Percentiles rank a stretch among this genome's conserved stretches.
Conservation (phyloP, 768 basidiomycete genomes). For the Kwoniella newhampshirensis region DNA sequence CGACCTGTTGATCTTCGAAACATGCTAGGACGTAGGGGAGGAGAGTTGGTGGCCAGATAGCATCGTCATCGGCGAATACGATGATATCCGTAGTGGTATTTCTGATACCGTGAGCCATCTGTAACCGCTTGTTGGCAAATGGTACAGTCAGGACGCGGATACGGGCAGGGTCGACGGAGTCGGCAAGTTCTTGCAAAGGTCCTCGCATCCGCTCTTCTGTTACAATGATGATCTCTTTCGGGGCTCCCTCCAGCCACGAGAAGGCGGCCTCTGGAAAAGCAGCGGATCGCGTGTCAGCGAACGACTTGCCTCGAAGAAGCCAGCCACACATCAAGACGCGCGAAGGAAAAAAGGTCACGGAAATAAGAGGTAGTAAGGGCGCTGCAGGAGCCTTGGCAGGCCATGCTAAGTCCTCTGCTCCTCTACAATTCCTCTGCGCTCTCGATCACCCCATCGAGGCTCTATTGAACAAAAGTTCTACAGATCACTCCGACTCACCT, state of each 20-base stretch:
- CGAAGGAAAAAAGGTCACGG: too few relatives aligned
- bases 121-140: slow-evolving; percentile 88
- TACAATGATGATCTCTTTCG: slow-evolving; percentile 75
- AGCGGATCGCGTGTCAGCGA: too few relatives aligned
- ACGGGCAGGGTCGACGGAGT: slow-evolving; percentile 72
- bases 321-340: too few relatives aligned
- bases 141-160: slow-evolving; percentile 87
- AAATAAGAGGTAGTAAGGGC: too few relatives aligned
- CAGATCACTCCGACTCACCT: slow-evolving; percentile 42
- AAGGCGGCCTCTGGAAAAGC: slow-evolving; percentile 78
- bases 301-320: too few relatives aligned
- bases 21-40: slow-evolving; percentile 85
- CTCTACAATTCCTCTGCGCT: neutral
- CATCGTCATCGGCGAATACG: slow-evolving; percentile 92
- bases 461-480: too few relatives aligned
- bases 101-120: slow-evolving; percentile 91
- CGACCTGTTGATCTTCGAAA: slow-evolving; percentile 90
- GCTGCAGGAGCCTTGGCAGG: too few relatives aligned
- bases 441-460: too few relatives aligned
- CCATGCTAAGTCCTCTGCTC: neutral
- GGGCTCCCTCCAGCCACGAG: slow-evolving; percentile 87
- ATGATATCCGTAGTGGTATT: slow-evolving; percentile 89
- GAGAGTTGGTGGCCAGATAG: slow-evolving; percentile 90
- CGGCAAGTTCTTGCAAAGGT: slow-evolving; percentile 83
- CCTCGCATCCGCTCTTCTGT: slow-evolving; percentile 87